These are phyloP conservation scores for Jackrogersella multiformis DNA, from an alignment of 495 filamentous ascomycete species.

Conservation along the genomic window DNA sequence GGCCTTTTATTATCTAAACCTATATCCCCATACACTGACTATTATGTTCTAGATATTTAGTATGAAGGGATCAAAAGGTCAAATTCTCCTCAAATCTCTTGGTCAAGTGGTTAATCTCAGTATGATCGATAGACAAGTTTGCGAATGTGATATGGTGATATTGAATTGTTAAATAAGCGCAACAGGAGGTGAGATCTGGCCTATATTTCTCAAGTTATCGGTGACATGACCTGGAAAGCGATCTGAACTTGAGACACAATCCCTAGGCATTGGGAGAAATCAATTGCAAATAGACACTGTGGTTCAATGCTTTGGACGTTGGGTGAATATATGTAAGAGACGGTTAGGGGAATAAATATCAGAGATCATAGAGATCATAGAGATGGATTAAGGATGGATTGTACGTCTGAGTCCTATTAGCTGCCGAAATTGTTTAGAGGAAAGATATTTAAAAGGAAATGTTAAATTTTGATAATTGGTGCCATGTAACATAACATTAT, in stretches of 20 bases:
- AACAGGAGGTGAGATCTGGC: background rate
- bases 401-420: background rate
- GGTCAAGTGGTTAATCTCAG: background rate
- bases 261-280: background rate
- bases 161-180: no score
- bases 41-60: background rate
- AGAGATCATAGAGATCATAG: background rate
- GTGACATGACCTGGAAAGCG: background rate
- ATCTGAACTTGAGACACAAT: background rate
- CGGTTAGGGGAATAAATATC: background rate
- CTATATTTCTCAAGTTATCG: background rate
- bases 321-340: background rate
- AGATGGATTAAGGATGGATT: background rate
- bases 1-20: background rate
- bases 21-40: background rate
- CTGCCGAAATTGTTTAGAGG: background rate
- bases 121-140: background rate
- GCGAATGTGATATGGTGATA: background rate
- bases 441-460: background rate
- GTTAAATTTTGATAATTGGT: background rate
- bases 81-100: background rate
- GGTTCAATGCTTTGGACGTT: background rate
- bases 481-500: no score
- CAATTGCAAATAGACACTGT: background rate
- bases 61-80: background rate